These are phyloP conservation scores for Torulaspora delbrueckii DNA, from an alignment of 805 yeast genomes.

Conservation along the genomic window DNA sequence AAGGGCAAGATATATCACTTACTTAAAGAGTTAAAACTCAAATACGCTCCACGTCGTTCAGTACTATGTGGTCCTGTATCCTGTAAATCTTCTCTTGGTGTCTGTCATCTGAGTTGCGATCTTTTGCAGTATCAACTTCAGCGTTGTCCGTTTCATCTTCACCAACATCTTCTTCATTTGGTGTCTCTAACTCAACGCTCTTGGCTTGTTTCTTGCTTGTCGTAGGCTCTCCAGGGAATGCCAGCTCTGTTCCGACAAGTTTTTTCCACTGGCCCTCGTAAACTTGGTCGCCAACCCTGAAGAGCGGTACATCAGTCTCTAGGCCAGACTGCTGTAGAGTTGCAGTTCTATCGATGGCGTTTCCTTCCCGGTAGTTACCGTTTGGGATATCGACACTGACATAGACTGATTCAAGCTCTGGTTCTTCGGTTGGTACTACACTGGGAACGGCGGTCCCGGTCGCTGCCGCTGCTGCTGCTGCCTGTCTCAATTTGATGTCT, in stretches of 20 bases:
- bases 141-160: constrained; percentile 1
- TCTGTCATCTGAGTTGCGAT: constrained; percentile 9
- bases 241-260: constrained; percentile 72
- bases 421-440: constrained; percentile 26
- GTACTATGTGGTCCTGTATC: constrained; percentile 26
- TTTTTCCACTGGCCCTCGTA: constrained; percentile 74
- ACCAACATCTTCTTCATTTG: constrained; percentile 7
- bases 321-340: constrained; percentile 54
- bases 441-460: constrained; percentile 7
- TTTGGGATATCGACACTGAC: constrained; percentile 52
- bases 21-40: constrained; percentile 3
- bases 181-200: constrained; percentile 1
- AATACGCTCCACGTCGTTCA: constrained; percentile 28
- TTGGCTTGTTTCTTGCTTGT: constrained; percentile 14
- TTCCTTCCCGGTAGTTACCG: constrained; percentile 29
- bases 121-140: neutral
- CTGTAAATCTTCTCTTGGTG: constrained; percentile 29
- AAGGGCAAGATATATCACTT: neutral
- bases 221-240: constrained; percentile 30
- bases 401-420: constrained; percentile 43
- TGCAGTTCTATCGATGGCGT: constrained; percentile 37
- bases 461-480: constrained; percentile 20
- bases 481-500: constrained; percentile 59
- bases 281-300: constrained; percentile 53
- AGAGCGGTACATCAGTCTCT: constrained; percentile 49